phyloP scores from a whole-genome alignment of 2,329 filamentous ascomycete genomes.

The Botrytis medusae region DNA sequence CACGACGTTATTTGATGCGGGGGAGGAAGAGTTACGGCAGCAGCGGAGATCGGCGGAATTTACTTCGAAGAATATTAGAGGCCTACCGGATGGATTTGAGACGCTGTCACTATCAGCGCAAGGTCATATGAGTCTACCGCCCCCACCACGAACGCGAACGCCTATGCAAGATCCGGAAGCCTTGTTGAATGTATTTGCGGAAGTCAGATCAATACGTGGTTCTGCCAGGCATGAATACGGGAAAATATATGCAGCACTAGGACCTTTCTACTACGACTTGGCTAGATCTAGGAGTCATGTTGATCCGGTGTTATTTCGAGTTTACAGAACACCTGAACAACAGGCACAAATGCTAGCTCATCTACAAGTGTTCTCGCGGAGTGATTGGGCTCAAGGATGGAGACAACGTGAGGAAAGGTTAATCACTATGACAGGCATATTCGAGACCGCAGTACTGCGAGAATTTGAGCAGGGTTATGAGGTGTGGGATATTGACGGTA shows the following conservation, averaged over 20 bases:
- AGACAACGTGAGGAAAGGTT: constrained; percentile 69
- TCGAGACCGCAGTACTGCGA: constrained; percentile 84
- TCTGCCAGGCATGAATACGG: constrained; percentile 87
- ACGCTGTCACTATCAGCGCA: constrained; percentile 59
- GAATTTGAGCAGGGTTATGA: constrained; percentile 95
- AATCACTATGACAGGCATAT: constrained; percentile 72
- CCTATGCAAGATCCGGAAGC: constrained; percentile 59
- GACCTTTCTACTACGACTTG: constrained; percentile 86
- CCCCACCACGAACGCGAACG: constrained; percentile 35
- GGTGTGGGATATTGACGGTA: constrained; percentile 80
- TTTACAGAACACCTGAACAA: constrained; percentile 82
- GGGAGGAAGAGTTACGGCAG: constrained; percentile 62
- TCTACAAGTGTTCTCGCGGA: constrained; percentile 72
- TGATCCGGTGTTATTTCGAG: constrained; percentile 81
- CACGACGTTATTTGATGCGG: constrained; percentile 73
- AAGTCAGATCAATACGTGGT: constrained; percentile 76
- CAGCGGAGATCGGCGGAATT: constrained; percentile 44
- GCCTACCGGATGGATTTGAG: constrained; percentile 74
- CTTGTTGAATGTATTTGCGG: constrained; percentile 67
- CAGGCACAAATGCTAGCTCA: constrained; percentile 89
- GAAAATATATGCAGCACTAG: constrained; percentile 83
- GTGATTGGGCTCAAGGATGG: constrained; percentile 78
- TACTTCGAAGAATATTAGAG: constrained; percentile 31
- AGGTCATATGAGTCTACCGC: constrained; percentile 40
- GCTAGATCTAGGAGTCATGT: constrained; percentile 68